Base-by-base conservation (phyloP, 2,329 filamentous ascomycete genomes). In the Trematosphaeria pertusa region DNA sequence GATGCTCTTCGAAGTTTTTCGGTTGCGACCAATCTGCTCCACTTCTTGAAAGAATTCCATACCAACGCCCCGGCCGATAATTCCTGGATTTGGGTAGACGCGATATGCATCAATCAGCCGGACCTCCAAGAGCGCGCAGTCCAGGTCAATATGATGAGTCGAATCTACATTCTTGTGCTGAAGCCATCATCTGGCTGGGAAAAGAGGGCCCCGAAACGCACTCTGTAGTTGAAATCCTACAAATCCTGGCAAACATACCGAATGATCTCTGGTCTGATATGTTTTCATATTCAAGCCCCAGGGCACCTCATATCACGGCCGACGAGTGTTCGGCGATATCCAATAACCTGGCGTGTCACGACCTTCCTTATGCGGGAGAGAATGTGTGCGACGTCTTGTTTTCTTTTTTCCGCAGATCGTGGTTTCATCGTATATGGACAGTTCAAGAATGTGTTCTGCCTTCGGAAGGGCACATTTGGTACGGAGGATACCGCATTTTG, bases 31-130 rank as follows among this genome's bases (percentile, higher is more conserved):
- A 40, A 40, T n/a, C 17, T 40, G 8, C 28, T 28, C 15, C 21
- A 40, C 3, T 40, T 40, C 17, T 19, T 40, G 12, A 2, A 15
- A 7, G 24, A 32, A 3, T 15, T 41, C 2, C 17, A 8, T 8
- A 14, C 24, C 20, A 12, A 31, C 6, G 24, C 4, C 14, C 2
- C 37, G 3, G 2, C 11, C 2, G 10, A 32, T 15, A 12, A 7
- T 15, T 8, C 20, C 6, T 28, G 22, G 8, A 31, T 32, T 9
- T 43, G 43, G 47, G 35, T 43, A 7, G 43, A 50, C 19, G 35
- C 33, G 2, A 24, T 48, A 7, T 39, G 37, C n/a, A 46, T 46
- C 12, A 38, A 50, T 28, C 42, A 50, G 17, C n/a, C n/a, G 7
- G 33, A 46, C 18, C 20, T 50, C 5, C 11, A 35, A 19, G 42